Evolutionary conservation across 352 stramenopile species (phyloP).

Genomic region (Phytophthora constricta): DNA sequence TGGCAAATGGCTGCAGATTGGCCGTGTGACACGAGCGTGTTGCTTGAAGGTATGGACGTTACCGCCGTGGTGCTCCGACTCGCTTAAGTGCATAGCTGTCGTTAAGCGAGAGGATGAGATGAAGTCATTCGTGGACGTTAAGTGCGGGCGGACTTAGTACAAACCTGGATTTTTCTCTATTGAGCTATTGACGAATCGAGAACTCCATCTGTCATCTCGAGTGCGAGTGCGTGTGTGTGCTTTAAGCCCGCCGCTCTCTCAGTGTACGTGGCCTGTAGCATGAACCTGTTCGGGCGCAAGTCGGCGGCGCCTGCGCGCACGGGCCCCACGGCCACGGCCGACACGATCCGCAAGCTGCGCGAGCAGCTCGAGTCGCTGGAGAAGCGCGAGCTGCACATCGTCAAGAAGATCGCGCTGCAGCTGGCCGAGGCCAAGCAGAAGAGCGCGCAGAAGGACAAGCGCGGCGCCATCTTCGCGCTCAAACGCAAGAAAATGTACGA

Average conservation of each 20-base stretch:
- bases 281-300: constrained; percentile 91
- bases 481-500: constrained; percentile 99
- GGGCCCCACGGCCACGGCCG: constrained; percentile 71
- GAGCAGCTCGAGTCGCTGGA: constrained; percentile 92
- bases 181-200: no score
- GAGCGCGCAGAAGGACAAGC: constrained; percentile 97
- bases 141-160: not conserved
- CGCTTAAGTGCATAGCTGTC: no score
- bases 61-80: no score
- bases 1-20: not conserved
- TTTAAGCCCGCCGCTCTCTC: no score
- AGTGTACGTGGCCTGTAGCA: no score
- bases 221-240: no score
- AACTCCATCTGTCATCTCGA: no score
- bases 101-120: no score
- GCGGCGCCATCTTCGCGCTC: constrained; percentile 96
- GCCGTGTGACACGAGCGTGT: no score
- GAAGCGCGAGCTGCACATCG: constrained; percentile 96
- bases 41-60: no score
- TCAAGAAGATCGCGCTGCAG: constrained; percentile 96
- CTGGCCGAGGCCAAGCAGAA: constrained; percentile 96
- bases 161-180: not conserved
- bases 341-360: constrained; percentile 92
- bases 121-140: no score
- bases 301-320: constrained; percentile 57